Evolutionary conservation across 257 asterid genomes (phyloP), one percentile per base, ranked within the genome.

Genomic region (Ajuga chamaepitys): DNA sequence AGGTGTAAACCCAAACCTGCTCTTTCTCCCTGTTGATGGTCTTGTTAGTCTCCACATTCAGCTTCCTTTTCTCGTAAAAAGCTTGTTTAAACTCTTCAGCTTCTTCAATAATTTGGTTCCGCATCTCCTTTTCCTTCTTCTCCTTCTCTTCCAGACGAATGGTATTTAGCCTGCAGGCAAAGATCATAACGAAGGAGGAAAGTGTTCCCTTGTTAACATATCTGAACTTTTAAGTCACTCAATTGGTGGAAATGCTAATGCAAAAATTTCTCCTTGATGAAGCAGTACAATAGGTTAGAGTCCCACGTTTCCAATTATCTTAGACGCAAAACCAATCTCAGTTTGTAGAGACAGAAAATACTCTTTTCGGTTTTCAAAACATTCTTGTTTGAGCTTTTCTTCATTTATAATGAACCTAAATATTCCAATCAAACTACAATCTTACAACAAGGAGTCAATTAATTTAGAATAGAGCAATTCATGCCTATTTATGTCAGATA

Each of bases 61-160:
- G 85, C 76, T 76, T 83, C 62, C 90, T 75, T 82, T 89, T 93
- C 84, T 87, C 99, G 26, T 89, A 81, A 72, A 93, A 93, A 50
- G 88, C 89, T 73, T 63, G 68, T 77, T 84, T 87, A 38, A 47
- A 93, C 71, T 72, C 91, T 66, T 93, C 95, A 45, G 89, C 99
- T 77, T 89, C 97, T 72, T 80, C 85, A 37, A 93, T 58, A 66
- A 93, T 93, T 79, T 82, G 91, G 89, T 66, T 84, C 21, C 99
- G 80, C 78, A 80, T 34, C 77, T 87, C 96, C 74, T 89, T 93
- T 77, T 93, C 99, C 79, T 13, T 66, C 81, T 86, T 86, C 80
- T 93, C 99, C 82, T 93, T 93, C 92, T 93, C 99, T 77, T 89
- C 99, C 46, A 89, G 91, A 32, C 96, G 85, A 74, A 89, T 89